Base-by-base conservation (phyloP, 208 protist genomes). In the Leptomonas seymouri region DNA sequence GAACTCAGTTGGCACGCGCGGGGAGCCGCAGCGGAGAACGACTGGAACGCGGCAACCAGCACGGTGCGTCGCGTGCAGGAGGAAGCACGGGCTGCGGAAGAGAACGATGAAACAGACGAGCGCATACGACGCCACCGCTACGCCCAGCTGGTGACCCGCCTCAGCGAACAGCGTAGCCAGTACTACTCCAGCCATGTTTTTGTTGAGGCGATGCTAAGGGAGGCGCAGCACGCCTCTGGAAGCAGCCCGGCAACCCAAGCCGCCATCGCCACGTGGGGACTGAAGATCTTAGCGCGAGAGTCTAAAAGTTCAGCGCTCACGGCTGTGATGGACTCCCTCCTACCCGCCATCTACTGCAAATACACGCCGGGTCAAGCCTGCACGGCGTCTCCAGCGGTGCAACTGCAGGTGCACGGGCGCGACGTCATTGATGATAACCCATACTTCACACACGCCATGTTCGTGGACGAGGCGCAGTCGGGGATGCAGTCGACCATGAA, bases 391-490 rank as follows among this genome's bases (percentile, higher is more conserved):
- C 63, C 86, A 41, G 75, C 86, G 21, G 79, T 95, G 64, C 81
- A 85, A 50, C 56, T 76, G 48, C 79, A 93, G 49, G 56, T 92
- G 56, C 71, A 51, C 20, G 84, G 90, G 41, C 70, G 45, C 21
- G 67, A 65, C 39, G 79, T 69, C 1, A 36, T 94, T 30, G 67
- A 65, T 27, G 62, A 84, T 64, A 96, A 96, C 69, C 87, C 91
- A 9, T 94, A 84, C 71, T 90, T 96, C 34, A 91, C 88, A 5
- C 91, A 96, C 76, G 61, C 78, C 39, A 96, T 92, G 82, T 93
- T 84, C 63, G 79, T 93, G 59, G 82, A 94, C 50, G 81, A 91
- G 55, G 78, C 89, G 15, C 49, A 71, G 31, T 69, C 78, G 4
- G 76, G 80, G 42, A 71, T 81, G 45, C 36, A 34, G 45, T 81